phyloP scores from a whole-genome alignment of 495 filamentous ascomycete genomes.

The Staphylotrichum longicolle region DNA sequence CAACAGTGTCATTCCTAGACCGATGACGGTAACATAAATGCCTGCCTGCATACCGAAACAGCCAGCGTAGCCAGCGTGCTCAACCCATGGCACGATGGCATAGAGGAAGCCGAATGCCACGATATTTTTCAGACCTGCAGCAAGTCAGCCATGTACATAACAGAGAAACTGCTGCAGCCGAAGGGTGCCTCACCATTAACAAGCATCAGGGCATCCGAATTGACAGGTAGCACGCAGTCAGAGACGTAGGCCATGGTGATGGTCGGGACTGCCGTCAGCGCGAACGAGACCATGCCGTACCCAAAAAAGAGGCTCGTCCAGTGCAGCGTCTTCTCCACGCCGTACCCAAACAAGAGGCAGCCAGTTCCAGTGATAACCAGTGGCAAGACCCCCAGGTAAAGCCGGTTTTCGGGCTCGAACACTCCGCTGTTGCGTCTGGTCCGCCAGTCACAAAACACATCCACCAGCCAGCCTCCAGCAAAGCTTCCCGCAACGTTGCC shows the following conservation, averaged over 20 bases:
- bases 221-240: slow-evolving; percentile 36
- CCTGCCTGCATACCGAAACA: slow-evolving; percentile 55
- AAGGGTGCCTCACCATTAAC: slow-evolving; percentile 32
- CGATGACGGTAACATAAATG: slow-evolving; percentile 39
- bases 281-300: slow-evolving; percentile 37
- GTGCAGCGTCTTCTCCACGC: slow-evolving; percentile 31
- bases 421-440: slow-evolving; percentile 48
- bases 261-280: slow-evolving; percentile 37
- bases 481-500: slow-evolving; percentile 47
- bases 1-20: slow-evolving; percentile 30
- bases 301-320: slow-evolving; percentile 41
- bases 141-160: slow-evolving; percentile 2
- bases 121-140: slow-evolving; percentile 34
- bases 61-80: slow-evolving; percentile 46
- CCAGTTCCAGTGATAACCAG: slow-evolving; percentile 39
- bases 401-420: slow-evolving; percentile 56
- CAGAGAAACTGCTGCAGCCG: too few species aligned
- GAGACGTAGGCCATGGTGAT: slow-evolving; percentile 38
- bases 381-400: slow-evolving; percentile 47
- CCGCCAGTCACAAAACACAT: slow-evolving; percentile 46
- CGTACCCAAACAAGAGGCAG: slow-evolving; percentile 41
- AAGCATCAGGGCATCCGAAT: slow-evolving; percentile 38
- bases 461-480: slow-evolving; percentile 45
- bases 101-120: slow-evolving; percentile 37
- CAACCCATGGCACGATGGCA: slow-evolving; percentile 48